Base-by-base conservation (phyloP, 2,329 filamentous ascomycete genomes). In the Epichloe typhina region DNA sequence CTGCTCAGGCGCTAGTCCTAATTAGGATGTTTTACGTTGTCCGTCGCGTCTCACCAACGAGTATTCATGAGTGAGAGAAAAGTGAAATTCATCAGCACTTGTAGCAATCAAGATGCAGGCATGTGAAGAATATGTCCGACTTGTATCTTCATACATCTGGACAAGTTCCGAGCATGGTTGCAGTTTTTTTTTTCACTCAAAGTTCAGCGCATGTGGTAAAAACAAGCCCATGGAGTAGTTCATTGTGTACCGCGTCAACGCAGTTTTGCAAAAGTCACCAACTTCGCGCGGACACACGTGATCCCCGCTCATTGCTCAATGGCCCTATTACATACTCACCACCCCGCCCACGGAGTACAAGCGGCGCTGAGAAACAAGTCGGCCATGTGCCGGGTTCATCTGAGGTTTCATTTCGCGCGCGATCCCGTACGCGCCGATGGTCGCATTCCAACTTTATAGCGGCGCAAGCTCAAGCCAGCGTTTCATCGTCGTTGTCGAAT, bases 11-110 rank as follows among this genome's bases (percentile, higher is more conserved):
- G 8, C 49, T 46, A 53, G 31, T 38, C 52, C 40, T 0, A 8
- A 21, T 17, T 21, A 17, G 40, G 36, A 9, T 2, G 1, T 3
- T 6, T 8, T 26, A 15, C 39, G n/a, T 35, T 33, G 33, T 21
- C 7, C 11, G 52, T 49, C 52, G 52, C 52, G 52, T 53, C 52
- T 53, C 49, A 37, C 52, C 31, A 37, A 35, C 33, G 6, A 15
- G 21, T 5, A 15, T 12, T 6, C 6, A 11, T 19, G 11, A 38
- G 11, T n/a, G 38, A 4, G 13, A 15, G 13, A 21, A 36, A 50
- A 31, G 37, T 39, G 17, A 50, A 42, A 12, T 23, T 42, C 11
- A 17, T 8, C 13, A 21, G 5, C 19, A 21, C 7, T 9, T 31
- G 23, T 13, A 5, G 40, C 35, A 26, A 6, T 35, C 1, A 21